These are phyloP conservation scores for Lasiosphaeria miniovina DNA, from an alignment of 495 filamentous ascomycete genomes.

Conservation along the genomic window DNA sequence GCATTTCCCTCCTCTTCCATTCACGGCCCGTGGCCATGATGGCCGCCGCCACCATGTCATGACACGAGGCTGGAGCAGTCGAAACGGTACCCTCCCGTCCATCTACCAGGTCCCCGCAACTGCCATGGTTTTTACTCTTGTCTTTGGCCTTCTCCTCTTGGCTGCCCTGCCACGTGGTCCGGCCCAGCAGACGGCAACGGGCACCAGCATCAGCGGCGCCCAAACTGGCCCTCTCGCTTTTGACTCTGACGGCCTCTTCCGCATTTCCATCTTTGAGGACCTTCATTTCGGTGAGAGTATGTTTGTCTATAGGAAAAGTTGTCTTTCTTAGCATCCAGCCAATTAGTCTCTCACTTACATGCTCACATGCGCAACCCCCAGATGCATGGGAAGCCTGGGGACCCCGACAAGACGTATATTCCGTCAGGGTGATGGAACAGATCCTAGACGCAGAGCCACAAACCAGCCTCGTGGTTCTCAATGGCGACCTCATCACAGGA, in stretches of 20 bases:
- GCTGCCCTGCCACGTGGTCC: background rate
- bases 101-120: background rate
- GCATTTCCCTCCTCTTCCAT: no score
- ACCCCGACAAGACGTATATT: slow-evolving; percentile 57
- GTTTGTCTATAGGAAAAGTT: no score
- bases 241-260: slow-evolving; percentile 37
- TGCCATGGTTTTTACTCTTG: background rate
- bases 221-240: slow-evolving; percentile 33
- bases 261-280: slow-evolving; percentile 62
- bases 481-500: slow-evolving; percentile 72
- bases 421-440: slow-evolving; percentile 55
- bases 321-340: no score
- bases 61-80: no score
- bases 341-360: no score
- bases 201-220: background rate
- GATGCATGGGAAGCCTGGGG: slow-evolving; percentile 56
- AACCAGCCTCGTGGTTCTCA: slow-evolving; percentile 63
- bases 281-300: slow-evolving; percentile 72
- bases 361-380: no score
- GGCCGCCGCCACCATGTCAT: no score
- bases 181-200: background rate
- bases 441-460: slow-evolving; percentile 54
- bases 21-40: no score
- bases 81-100: background rate
- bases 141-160: background rate